Base-by-base conservation (phyloP, 371 early-diverging fungal species). In the Polyrhizophydium stewartii region DNA sequence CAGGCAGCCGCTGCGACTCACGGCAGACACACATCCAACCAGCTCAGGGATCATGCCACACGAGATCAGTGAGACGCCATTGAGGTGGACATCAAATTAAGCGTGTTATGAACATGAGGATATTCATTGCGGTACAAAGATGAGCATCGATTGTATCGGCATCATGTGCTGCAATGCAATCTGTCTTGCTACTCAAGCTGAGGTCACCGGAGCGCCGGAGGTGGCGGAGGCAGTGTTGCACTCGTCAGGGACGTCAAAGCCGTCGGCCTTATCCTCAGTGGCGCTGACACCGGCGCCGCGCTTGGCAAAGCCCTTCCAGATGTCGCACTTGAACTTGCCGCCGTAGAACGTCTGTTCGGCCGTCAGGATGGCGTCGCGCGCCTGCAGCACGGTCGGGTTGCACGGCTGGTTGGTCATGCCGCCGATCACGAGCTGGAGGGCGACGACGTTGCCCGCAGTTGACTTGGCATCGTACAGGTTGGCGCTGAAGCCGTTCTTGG, bases 221-320 rank as follows among this genome's bases (percentile, higher is more conserved):
- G n/a, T n/a, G n/a, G n/a, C n/a, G n/a, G n/a, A n/a, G 1, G n/a
- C 25, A 16, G 49, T 50, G 22, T 10, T 24, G 55, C 66, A 66
- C 52, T 66, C 66, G 32, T 55, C 49, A 33, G 66, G 66, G 12
- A 66, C 43, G 56, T 40, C 35, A 40, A 60, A 59, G 45, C 61
- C 66, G 55, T 66, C 61, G n/a, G n/a, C n/a, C n/a, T n/a, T n/a
- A n/a, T 37, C 51, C 38, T 38, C 47, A 22, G 38, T 51, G 52
- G 58, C 69, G 16, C 35, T 45, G 16, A 50, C 33, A 1, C 97
- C 97, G 47, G 95, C 76, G 30, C 97, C 97, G 52, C 97, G 88
- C 70, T 89, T 92, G 52, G 96, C 89, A 79, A 97, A 97, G 13
- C 81, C 96, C 56, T 68, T 81, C 87, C 94, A 97, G 59, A 97